phyloP scores from a whole-genome alignment of 306 rosid genomes.

The Cucurbita pepo region DNA sequence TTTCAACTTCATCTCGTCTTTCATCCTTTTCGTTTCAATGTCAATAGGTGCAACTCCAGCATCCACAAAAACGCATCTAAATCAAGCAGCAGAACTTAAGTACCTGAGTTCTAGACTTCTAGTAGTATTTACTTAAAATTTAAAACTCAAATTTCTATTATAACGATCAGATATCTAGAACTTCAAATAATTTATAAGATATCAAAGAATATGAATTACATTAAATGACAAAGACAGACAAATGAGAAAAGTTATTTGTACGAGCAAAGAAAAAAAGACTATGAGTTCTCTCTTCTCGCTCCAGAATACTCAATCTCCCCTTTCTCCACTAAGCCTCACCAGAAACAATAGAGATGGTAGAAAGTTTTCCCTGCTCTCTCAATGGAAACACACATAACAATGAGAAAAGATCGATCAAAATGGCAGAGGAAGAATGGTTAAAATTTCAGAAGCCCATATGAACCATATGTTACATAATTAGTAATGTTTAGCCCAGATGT shows the following conservation, averaged over 20 bases:
- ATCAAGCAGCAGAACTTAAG: slow-evolving; percentile 9
- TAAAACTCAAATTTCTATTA: background rate
- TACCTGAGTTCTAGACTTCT: background rate
- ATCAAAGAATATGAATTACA: background rate
- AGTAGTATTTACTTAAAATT: background rate
- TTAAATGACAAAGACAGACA: background rate
- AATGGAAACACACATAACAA: background rate
- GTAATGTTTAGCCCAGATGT: background rate
- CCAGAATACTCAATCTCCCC: background rate
- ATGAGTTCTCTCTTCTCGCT: background rate
- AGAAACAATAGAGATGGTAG: background rate
- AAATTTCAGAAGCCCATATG: background rate
- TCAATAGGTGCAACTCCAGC: slow-evolving; percentile 83
- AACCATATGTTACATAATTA: background rate
- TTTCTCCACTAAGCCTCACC: background rate
- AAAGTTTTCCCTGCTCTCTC: background rate
- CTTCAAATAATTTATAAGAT: background rate
- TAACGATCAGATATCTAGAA: background rate
- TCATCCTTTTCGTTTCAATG: slow-evolving; percentile 76
- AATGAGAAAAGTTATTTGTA: background rate
- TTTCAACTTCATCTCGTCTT: slow-evolving; percentile 72
- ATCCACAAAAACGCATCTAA: slow-evolving; percentile 89
- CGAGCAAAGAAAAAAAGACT: background rate
- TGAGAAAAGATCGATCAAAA: background rate
- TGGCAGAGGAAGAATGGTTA: background rate